Percentiles rank a stretch among this genome's conserved stretches.
Conservation (phyloP, 805 yeast species). For the Debaryomyces tyrocola region DNA sequence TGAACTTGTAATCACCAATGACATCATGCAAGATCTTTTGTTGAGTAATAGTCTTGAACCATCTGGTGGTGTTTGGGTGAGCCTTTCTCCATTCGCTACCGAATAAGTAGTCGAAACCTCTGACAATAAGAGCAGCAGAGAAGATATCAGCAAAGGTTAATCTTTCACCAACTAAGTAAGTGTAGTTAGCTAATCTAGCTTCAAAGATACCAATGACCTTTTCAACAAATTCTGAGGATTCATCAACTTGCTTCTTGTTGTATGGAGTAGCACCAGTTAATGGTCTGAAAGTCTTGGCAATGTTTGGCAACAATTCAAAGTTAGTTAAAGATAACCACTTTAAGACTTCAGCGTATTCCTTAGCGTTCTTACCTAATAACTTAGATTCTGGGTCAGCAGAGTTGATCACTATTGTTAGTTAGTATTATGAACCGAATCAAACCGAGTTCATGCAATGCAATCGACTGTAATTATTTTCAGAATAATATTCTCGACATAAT, state of each 20-base stretch:
- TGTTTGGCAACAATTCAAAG: slow-evolving; percentile 56
- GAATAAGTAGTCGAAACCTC: slow-evolving; percentile 59
- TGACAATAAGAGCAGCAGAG: slow-evolving; percentile 46
- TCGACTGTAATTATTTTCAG: slow-evolving; percentile 41
- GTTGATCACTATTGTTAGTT: slow-evolving; percentile 41
- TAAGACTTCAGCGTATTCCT: slow-evolving; percentile 64
- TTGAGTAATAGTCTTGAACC: slow-evolving; percentile 60
- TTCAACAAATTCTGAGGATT: slow-evolving; percentile 38
- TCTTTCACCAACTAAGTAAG: slow-evolving; percentile 70
- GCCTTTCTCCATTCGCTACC: slow-evolving; percentile 64
- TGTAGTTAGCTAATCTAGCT: slow-evolving; percentile 55
- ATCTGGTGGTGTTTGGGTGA: slow-evolving; percentile 65
- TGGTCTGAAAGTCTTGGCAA: slow-evolving; percentile 56
- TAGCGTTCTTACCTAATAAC: slow-evolving; percentile 64
- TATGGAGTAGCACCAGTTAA: slow-evolving; percentile 66
- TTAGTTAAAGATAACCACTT: slow-evolving; percentile 79
- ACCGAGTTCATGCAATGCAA: background rate
- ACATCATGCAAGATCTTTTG: slow-evolving; percentile 49
- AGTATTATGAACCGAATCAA: slow-evolving; percentile 3
- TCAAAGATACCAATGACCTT: slow-evolving; percentile 48
- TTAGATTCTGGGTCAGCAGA: slow-evolving; percentile 44
- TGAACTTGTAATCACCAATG: slow-evolving; percentile 54
- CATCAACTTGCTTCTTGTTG: slow-evolving; percentile 71
- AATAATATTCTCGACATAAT: slow-evolving; percentile 66
- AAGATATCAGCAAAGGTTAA: slow-evolving; percentile 58